Base-by-base conservation (phyloP, 2,329 filamentous ascomycete genomes). In the Ampelomyces quisqualis region DNA sequence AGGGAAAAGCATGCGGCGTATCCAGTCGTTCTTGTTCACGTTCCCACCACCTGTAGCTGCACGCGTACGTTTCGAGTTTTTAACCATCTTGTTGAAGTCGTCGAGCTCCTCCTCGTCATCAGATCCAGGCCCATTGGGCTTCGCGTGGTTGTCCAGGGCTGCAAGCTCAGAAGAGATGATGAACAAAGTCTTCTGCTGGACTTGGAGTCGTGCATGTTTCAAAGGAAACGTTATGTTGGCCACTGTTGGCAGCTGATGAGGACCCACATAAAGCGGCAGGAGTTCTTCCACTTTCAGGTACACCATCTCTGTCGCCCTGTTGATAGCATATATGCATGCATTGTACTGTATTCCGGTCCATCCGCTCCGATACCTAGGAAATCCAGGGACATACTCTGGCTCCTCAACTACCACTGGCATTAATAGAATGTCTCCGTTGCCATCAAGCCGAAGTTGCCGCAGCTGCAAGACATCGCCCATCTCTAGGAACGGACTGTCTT, bases 1-100 rank as follows among this genome's bases (percentile, higher is more conserved):
- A 2, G 74, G 74, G 37, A 76, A 76, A 1, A 77, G 60, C 60
- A 76, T 75, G 10, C 55, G 53, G 5, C 57, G 51, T 10, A 64
- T 52, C 70, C 69, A 72, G 19, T 52, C 47, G 27, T 54, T 55
- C 5, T 7, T 18, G 3, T 8, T 11, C 7, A 13, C 15, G 13
- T 10, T 8, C 8, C 4, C n/a, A 4, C 11, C n/a, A 5, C 35
- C 26, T 28, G 21, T 19, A 27, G 23, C 28, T 31, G 27, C 9
- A 20, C 17, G n/a, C n/a, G n/a, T n/a, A n/a, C n/a, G n/a, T n/a
- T n/a, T n/a, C n/a, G n/a, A n/a, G n/a, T 4, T 18, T 18, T 15
- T 17, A 8, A 18, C 5, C 10, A 18, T 7, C 7, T 31, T 8
- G 29, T 31, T 31, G 14, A 32, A 36, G 5, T 31, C 15, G 15